Evolutionary conservation across 768 basidiomycete genomes (phyloP), one percentile per base, ranked within the genome.

Genomic region (Phylloporus sp.): DNA sequence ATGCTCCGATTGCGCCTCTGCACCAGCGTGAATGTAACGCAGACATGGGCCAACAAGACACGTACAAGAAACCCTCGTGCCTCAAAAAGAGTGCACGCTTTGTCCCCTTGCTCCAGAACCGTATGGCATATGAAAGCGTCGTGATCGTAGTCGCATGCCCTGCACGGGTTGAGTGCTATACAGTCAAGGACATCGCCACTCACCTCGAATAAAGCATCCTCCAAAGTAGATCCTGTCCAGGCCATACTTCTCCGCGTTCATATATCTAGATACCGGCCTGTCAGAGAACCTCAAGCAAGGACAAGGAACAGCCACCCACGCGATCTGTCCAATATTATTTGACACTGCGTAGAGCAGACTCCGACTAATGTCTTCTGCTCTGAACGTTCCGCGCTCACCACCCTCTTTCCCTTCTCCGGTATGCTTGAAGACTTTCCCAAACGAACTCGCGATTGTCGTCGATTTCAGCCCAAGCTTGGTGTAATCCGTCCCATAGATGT

Each of bases 321-420:
- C 97, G 73, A 99, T 97, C 72, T 99, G 97, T 15, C 97, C 97
- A 59, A 99, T 99, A 70, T 99, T 99, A 73, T 99, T 99, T 61
- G 91, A 95, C 55, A 99, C 82, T 15, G 95, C 95, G 68, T 97
- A 98, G 28, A 99, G 77, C 67, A 99, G 73, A 71, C 91, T 94
- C 68, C 85, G 85, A 69, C 90, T 91, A 65, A 99, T 94, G 64
- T 99, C 97, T 72, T 97, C 92, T 4, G 93, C 80, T 20, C 79
- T 83, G 70, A 95, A 97, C 44, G 74, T 80, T 59, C 78, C 77
- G 72, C 88, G 93, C 71, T 84, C 77, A 29, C 57, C 40, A 10
- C 50, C 53, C 4, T 51, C 66, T 26, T 65, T 58, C 9, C 59
- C 67, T 44, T 70, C 59, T 45, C 83, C 82, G 12, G 85, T 82